A percentile compares a stretch with the other conserved stretches of the same genome.
Conservation (phyloP, 1,284 basidiomycete genomes). For the Naganishia cerealis region DNA sequence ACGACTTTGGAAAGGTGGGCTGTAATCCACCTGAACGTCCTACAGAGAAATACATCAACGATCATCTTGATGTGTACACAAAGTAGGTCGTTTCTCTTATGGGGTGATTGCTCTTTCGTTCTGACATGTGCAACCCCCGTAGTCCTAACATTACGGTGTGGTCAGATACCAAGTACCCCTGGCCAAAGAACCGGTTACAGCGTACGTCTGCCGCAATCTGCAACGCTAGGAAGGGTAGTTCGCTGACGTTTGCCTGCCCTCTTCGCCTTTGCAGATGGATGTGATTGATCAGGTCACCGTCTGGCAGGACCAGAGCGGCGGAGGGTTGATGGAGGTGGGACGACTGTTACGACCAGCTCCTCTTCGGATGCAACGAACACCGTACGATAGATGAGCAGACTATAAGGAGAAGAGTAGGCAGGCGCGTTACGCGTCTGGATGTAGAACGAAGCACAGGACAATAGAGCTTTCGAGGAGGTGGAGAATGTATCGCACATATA, state of each 20-base stretch:
- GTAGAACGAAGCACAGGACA: background rate
- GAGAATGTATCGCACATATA: slow-evolving; percentile 8
- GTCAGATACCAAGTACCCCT: slow-evolving; percentile 47
- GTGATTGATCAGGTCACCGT: slow-evolving; percentile 1
- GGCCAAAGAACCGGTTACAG: slow-evolving; percentile 48
- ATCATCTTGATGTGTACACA: slow-evolving; percentile 45
- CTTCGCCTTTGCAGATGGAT: slow-evolving; percentile 3
- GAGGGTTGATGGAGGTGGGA: background rate
- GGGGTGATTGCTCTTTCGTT: background rate
- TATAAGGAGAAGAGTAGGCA: background rate
- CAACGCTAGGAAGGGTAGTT: background rate
- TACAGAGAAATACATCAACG: slow-evolving; percentile 58
- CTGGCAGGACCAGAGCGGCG: slow-evolving; percentile 2
- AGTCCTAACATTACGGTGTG: slow-evolving; percentile 52
- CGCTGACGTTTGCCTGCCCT: background rate
- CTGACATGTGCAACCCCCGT: background rate
- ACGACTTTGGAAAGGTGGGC: slow-evolving; percentile 62
- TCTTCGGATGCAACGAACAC: background rate
- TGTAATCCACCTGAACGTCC: slow-evolving; percentile 79
- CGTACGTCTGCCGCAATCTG: background rate
- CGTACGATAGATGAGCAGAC: background rate
- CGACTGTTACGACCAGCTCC: background rate
- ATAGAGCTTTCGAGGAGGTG: background rate
- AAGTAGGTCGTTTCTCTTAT: slow-evolving; percentile 35
- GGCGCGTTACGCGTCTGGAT: background rate